Evolutionary conservation across 192 early-diverging fungal genomes (phyloP), one percentile per base, ranked within the genome.

Genomic region (Mortierella alpina): DNA sequence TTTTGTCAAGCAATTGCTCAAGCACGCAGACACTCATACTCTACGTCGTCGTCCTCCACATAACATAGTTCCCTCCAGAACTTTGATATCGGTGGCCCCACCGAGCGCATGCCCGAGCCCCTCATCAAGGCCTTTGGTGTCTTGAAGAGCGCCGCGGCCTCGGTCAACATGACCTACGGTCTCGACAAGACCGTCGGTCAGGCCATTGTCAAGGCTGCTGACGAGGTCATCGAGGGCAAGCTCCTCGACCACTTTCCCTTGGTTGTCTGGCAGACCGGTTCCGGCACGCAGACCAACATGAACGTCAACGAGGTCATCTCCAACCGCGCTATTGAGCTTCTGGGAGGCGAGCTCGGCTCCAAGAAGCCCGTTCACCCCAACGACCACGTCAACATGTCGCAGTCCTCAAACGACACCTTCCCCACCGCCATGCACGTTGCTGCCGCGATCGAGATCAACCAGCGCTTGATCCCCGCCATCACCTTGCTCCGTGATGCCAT

Each of bases 381-480:
- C 85, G 98, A 99, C 86, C 96, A 98, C 66, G 97, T 98, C 79
- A 99, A 99, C 91, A 97, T 96, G 90, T 93, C 93, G 66, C 97
- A 98, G 86, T 96, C 95, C 51, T 97, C 96, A 56, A 99, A 99
- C 82, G 98, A 99, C 81, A 97, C 97, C 60, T 99, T 99, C 91
- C 98, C 98, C 31, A 98, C 97, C 40, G 96, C 97, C 70, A 99
- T 99, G 98, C 97, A 98, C 86, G 92, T 99, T 73, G 92, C 97
- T n/a, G 96, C 97, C 51, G 94, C 93, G 64, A 85, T 92, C 20
- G 94, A 95, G 77, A 91, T 98, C 69, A 88, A 93, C 87, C 83
- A 92, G 39, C 88, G 87, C 48, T 90, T 99, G 70, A 81, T 99
- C 66, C 98, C 98, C 17, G 91, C 95, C 48, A 86, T 99, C 59